Evolutionary conservation across 2,329 filamentous ascomycete species (phyloP).

Genomic region (Pseudogymnoascus sp.): DNA sequence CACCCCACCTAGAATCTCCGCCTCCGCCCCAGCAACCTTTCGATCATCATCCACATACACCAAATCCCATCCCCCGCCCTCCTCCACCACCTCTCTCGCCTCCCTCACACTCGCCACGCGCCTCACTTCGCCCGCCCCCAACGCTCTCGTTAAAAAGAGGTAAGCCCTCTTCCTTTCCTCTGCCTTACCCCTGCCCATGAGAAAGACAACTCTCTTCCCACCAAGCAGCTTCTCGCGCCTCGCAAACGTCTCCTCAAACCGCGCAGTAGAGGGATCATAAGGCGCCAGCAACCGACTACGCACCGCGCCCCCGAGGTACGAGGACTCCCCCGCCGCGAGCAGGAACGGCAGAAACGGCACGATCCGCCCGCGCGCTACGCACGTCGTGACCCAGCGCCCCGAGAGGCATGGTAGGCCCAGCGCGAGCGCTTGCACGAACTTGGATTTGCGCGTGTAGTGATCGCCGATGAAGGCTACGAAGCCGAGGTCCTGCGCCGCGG

Average conservation of each 20-base stretch:
- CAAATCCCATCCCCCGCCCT: constrained; percentile 57
- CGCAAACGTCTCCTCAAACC: constrained; percentile 49
- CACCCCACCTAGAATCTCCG: constrained; percentile 24
- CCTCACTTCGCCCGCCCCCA: constrained; percentile 63
- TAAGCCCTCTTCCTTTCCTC: constrained; percentile 63
- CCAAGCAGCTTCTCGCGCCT: constrained; percentile 56
- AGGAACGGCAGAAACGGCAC: constrained; percentile 76
- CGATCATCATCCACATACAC: constrained; percentile 62
- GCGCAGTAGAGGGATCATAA: constrained; percentile 52
- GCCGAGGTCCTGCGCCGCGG: constrained; percentile 47
- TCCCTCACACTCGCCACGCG: constrained; percentile 59
- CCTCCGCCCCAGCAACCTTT: constrained; percentile 38
- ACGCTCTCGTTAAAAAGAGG: constrained; percentile 68
- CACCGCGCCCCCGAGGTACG: constrained; percentile 66
- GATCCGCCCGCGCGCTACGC: constrained; percentile 51
- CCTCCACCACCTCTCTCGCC: constrained; percentile 49
- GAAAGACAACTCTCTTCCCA: constrained; percentile 60
- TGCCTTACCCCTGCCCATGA: constrained; percentile 57
- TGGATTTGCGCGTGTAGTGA: constrained; percentile 74
- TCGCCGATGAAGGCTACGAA: constrained; percentile 86
- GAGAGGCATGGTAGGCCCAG: constrained; percentile 82
- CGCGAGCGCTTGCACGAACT: constrained; percentile 91
- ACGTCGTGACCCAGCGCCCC: constrained; percentile 71
- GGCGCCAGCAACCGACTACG: constrained; percentile 62
- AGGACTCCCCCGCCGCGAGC: constrained; percentile 75